These are phyloP conservation scores for Zychaea mexicana DNA, from an alignment of 371 early-diverging fungal species.

Conservation along the genomic window DNA sequence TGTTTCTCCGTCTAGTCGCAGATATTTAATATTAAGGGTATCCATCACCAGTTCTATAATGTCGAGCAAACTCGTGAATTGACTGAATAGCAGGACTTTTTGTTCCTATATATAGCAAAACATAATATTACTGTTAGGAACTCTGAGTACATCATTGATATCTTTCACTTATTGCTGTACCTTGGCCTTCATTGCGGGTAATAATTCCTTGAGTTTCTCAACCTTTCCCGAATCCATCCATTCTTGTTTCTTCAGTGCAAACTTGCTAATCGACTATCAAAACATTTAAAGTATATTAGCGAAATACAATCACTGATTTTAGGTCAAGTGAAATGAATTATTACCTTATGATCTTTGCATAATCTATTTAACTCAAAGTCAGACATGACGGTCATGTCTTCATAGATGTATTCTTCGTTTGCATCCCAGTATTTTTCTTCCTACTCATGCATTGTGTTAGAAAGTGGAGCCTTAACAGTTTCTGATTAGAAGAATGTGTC, in stretches of 20 bases:
- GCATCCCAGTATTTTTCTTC: conserved; percentile 65
- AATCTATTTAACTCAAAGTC: conserved; percentile 85
- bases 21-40: conserved; percentile 49
- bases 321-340: neutral
- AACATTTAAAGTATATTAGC: neutral
- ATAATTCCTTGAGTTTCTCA: conserved; percentile 52
- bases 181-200: conserved; percentile 57
- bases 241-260: conserved; percentile 55
- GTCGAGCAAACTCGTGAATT: conserved; percentile 78
- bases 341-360: conserved; percentile 65
- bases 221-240: conserved; percentile 87
- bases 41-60: conserved; percentile 56
- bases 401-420: conserved; percentile 71
- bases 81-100: conserved; percentile 79
- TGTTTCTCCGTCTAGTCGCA: conserved; percentile 69
- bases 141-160: neutral
- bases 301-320: neutral
- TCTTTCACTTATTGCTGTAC: conserved; percentile 28
- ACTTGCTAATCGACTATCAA: conserved; percentile 47
- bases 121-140: neutral
- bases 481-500: too few relatives aligned
- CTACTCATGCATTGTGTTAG: neutral
- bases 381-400: conserved; percentile 85
- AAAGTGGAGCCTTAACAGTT: neutral
- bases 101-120: conserved; percentile 40